These are phyloP conservation scores for Cantharellus cinnabarinus DNA, from an alignment of 768 basidiomycete genomes.

Conservation along the genomic window DNA sequence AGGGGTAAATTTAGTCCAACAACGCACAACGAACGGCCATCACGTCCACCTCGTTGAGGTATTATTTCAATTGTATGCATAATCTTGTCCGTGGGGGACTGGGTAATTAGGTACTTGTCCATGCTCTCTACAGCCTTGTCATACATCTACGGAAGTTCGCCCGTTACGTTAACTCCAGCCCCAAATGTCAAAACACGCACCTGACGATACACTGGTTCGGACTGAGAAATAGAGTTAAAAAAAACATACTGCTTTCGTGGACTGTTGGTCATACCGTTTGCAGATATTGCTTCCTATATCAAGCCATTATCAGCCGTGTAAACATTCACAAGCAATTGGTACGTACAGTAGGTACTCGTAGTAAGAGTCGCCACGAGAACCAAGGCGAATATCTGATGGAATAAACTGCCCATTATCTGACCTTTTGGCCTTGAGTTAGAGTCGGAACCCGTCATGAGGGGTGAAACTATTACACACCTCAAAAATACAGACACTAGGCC, in stretches of 20 bases:
- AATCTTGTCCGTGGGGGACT: constrained; percentile 36
- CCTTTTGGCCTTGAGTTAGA: constrained; percentile 15
- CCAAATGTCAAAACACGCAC: constrained; percentile 21
- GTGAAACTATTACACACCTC: constrained; percentile 26
- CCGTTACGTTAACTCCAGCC: neutral
- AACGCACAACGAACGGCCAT: neutral
- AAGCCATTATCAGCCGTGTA: neutral
- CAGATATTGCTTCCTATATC: constrained; percentile 45
- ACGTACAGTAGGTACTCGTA: constrained; percentile 76
- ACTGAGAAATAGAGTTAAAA: constrained; percentile 14
- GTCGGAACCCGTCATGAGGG: neutral
- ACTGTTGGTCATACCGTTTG: constrained; percentile 37
- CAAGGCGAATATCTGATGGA: constrained; percentile 62
- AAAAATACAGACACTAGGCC: constrained; percentile 75
- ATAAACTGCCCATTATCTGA: constrained; percentile 32
- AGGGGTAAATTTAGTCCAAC: neutral
- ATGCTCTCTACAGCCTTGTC: constrained; percentile 68
- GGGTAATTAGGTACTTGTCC: constrained; percentile 49
- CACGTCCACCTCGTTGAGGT: constrained; percentile 23
- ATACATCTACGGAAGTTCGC: constrained; percentile 47
- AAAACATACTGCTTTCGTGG: neutral
- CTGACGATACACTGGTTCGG: constrained; percentile 57
- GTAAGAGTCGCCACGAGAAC: constrained; percentile 82
- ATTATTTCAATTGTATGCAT: constrained; percentile 68
- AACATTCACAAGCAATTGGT: neutral